Base-by-base conservation (phyloP, 352 stramenopile species). In the Phytopythium vexans region DNA sequence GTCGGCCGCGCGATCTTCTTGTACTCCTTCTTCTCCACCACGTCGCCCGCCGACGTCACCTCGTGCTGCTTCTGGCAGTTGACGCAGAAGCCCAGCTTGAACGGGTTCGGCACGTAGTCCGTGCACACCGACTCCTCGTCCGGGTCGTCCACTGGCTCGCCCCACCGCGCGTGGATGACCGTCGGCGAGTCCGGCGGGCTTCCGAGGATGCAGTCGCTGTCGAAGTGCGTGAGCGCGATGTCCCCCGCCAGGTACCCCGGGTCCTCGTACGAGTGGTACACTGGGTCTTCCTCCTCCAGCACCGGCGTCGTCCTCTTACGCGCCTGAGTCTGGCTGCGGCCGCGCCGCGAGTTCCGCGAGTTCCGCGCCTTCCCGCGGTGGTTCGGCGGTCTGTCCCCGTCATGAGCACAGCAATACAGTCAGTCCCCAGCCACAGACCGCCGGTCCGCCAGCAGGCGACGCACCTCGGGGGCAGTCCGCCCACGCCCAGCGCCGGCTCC, bases 31-130 rank as follows among this genome's bases (percentile, higher is more conserved):
- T 71, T 74, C 8, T 61, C 58, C 11, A 67, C 74, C 8, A 91
- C 80, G 52, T 82, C 74, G 14, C 85, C 85, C 44, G 77, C 74
- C 8, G 77, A 75, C 41, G 71, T 85, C 11, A 92, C 81, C 39
- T 95, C 82, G 68, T 95, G 85, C 57, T 95, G 85, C 61, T 93
- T 93, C 69, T 92, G 85, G 65, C 85, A 95, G 65, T 95, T 95
- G 56, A 95, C 82, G 61, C 85, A 95, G 56, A 93, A 95, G 6
- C 85, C 85, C 16, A 92, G 60, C 59, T 91, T 91, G 59, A 95
- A 95, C 33, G 84, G 81, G 52, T 95, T 95, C 0, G 82, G 76
- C 16, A 68, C 39, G 55, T 86, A 95, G n/a, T 95, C 85, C 2
- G 70, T 80, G 49, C 85, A 95, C 49, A 92, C 58, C 36, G 75